phyloP scores from a whole-genome alignment of 2,329 filamentous ascomycete species.

The Phialophora verrucosa region DNA sequence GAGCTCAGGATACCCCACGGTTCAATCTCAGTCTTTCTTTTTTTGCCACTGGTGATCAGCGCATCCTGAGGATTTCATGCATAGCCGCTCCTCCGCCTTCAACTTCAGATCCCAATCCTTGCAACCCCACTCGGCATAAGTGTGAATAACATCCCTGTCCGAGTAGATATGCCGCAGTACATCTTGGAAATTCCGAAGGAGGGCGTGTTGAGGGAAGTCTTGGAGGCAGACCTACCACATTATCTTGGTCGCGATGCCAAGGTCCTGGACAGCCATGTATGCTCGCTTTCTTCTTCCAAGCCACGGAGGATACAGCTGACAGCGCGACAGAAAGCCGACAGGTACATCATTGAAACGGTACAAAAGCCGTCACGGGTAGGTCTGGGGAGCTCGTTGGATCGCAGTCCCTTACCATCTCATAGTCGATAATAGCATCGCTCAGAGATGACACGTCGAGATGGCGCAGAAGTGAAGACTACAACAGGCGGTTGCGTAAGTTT shows the following conservation, averaged over 20 bases:
- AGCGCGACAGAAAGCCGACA: slow-evolving; percentile 12
- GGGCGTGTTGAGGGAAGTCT: slow-evolving; percentile 26
- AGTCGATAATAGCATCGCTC: slow-evolving; percentile 25
- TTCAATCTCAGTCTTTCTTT: slow-evolving; percentile 18
- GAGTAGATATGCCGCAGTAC: slow-evolving; percentile 22
- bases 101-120: not conserved
- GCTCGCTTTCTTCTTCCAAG: not conserved
- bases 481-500: slow-evolving; percentile 20
- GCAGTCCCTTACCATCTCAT: not conserved
- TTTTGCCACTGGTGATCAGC: slow-evolving; percentile 26
- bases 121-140: slow-evolving; percentile 1
- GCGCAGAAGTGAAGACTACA: slow-evolving; percentile 24
- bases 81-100: slow-evolving; percentile 16
- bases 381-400: not conserved
- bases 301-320: slow-evolving; percentile 11
- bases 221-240: slow-evolving; percentile 26
- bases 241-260: slow-evolving; percentile 28
- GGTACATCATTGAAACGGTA: slow-evolving; percentile 24
- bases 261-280: slow-evolving; percentile 25
- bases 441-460: slow-evolving; percentile 28
- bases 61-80: slow-evolving; percentile 10
- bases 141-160: not conserved
- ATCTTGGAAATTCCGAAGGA: slow-evolving; percentile 19
- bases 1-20: slow-evolving; percentile 10
- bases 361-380: slow-evolving; percentile 17